Percentiles rank a stretch among this genome's conserved stretches.
Evolutionary conservation across 495 filamentous ascomycete species (phyloP).

Genomic region (Beverwykella pulmonaria): DNA sequence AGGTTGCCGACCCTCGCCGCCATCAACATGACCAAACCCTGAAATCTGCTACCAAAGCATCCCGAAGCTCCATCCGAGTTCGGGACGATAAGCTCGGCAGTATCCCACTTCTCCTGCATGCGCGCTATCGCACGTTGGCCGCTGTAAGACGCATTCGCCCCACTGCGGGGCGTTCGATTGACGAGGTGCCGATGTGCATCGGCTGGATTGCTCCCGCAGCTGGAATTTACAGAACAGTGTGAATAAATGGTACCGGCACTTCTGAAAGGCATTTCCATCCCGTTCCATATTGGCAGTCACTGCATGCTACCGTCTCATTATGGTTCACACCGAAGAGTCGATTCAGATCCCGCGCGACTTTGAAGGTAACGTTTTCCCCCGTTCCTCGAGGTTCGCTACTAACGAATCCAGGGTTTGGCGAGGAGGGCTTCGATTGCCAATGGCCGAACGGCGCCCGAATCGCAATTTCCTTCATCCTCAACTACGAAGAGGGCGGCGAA

Average conservation of each 20-base stretch:
- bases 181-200: neutral
- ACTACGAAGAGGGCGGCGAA: constrained; percentile 45
- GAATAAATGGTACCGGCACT: too few species aligned
- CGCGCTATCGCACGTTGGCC: neutral
- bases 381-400: too few species aligned
- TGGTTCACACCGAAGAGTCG: constrained; percentile 36
- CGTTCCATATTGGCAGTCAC: too few species aligned
- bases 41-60: neutral
- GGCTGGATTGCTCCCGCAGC: constrained; percentile 3
- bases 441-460: constrained; percentile 44
- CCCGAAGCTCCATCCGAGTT: neutral
- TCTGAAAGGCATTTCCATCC: too few species aligned
- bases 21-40: too few species aligned
- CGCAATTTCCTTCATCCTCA: constrained; percentile 44
- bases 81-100: constrained; percentile 11
- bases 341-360: constrained; percentile 43
- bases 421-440: constrained; percentile 33
- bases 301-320: constrained; percentile 6
- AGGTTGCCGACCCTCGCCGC: too few species aligned
- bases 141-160: too few species aligned
- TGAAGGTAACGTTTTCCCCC: constrained; percentile 27
- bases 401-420: constrained; percentile 33
- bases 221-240: neutral
- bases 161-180: constrained; percentile 10
- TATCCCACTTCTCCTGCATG: too few species aligned